Conservation (phyloP, 306 rosid species). For the Casuarina cunninghamiana region DNA sequence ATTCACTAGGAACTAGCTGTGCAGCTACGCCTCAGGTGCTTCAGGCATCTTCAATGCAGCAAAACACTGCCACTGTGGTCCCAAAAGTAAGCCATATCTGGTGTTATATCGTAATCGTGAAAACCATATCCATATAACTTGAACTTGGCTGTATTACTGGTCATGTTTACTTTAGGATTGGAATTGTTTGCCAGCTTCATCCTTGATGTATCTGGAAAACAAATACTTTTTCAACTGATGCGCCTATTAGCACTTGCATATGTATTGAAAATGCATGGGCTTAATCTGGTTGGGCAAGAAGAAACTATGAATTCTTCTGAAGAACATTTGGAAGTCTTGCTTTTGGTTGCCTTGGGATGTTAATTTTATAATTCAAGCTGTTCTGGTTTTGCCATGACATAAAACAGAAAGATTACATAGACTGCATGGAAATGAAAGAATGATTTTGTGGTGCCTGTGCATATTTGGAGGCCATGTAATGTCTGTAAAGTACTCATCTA, state of each 20-base stretch:
- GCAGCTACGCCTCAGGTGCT: conserved; percentile 33
- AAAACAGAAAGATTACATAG: background rate
- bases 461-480: background rate
- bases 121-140: conserved; percentile 7
- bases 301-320: background rate
- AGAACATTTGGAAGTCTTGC: background rate
- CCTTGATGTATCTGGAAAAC: background rate
- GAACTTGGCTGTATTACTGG: conserved; percentile 5
- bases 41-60: conserved; percentile 40
- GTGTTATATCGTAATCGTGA: background rate
- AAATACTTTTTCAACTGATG: background rate
- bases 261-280: background rate
- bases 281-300: background rate
- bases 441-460: background rate
- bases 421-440: background rate
- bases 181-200: background rate
- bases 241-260: background rate
- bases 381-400: background rate
- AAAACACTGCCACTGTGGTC: conserved; percentile 39
- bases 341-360: background rate
- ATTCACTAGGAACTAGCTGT: conserved; percentile 39
- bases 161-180: background rate
- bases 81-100: conserved; percentile 47
- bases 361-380: conserved; percentile 1
- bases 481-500: background rate